Conservation (phyloP, 768 basidiomycete species). For the Suillus fuscotomentosus region DNA sequence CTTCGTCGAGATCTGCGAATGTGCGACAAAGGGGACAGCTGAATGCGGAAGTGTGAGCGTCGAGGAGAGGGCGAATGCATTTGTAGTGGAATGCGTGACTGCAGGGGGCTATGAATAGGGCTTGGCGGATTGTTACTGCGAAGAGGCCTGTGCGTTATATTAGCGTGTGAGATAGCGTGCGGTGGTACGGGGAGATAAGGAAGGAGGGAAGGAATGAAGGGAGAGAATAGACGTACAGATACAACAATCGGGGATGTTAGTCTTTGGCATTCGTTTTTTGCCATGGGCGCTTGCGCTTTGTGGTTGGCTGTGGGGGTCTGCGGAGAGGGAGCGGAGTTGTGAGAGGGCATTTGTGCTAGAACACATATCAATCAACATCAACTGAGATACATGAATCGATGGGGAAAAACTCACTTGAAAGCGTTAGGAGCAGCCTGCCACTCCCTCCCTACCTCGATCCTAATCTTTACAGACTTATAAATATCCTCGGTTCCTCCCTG, state of each 20-base stretch:
- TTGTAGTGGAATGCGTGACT: constrained; percentile 97
- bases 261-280: constrained; percentile 32
- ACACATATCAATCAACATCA: not conserved
- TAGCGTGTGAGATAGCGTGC: constrained; percentile 5
- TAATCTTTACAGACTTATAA: constrained; percentile 96
- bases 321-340: constrained; percentile 73
- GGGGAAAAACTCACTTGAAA: constrained; percentile 59
- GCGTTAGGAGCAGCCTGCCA: constrained; percentile 87
- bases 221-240: constrained; percentile 64
- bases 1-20: constrained; percentile 93
- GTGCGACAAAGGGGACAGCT: constrained; percentile 94
- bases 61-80: constrained; percentile 89
- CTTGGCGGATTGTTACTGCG: constrained; percentile 89
- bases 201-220: not conserved
- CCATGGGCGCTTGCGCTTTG: constrained; percentile 15
- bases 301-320: constrained; percentile 26
- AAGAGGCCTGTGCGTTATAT: constrained; percentile 53
- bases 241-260: constrained; percentile 79
- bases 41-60: constrained; percentile 90
- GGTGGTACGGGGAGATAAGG: not conserved
- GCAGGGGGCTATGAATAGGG: constrained; percentile 96
- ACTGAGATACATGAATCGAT: not conserved
- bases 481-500: constrained; percentile 98
- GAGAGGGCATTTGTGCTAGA: constrained; percentile 70
- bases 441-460: constrained; percentile 85